Evolutionary conservation across 805 yeast species (phyloP), one percentile per base, ranked within the genome.

Genomic region (Groenewaldozyma salmanticensis): DNA sequence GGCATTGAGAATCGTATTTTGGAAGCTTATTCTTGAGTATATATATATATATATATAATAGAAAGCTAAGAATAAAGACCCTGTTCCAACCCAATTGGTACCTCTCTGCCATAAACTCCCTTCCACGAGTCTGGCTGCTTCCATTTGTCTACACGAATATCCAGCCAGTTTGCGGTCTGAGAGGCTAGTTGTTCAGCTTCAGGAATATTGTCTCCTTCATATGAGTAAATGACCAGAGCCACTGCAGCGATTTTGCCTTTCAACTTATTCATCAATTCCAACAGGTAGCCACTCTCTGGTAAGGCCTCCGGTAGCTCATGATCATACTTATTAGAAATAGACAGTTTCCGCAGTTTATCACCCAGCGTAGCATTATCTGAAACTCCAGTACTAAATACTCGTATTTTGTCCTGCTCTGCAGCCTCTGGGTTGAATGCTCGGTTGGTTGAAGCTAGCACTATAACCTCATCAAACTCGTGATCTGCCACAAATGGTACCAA

Each of bases 121-220:
- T 59, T 57, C 97, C 97, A 88, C 29, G 95, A 82, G 13, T 68
- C 63, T 0, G 97, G 96, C 5, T 65, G 65, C 6, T 57, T 48
- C 72, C 77, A 74, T 3, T 31, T 19, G 34, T 29, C 15, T 50
- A 47, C 33, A 37, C n/a, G 7, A 4, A 40, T 31, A 4, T 49
- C 55, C 21, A 65, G 50, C 16, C 64, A 45, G 3, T 60, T 49
- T 4, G 57, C 48, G 2, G 68, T 56, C 24, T 59, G 57, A 9
- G 47, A 46, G 2, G 82, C 77, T 45, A 81, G 59, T 6, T 55
- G 46, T 33, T 65, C 65, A 5, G 94, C 92, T 57, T 87, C 95
- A 17, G 59, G 54, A 21, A 79, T 72, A 58, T 90, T 90, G 59
- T 88, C 96, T 27, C 97, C 96, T 57, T 88, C 96, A 59, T 84